phyloP scores from a whole-genome alignment of 2,329 filamentous ascomycete genomes.

The Neopestalotiopsis rosae region DNA sequence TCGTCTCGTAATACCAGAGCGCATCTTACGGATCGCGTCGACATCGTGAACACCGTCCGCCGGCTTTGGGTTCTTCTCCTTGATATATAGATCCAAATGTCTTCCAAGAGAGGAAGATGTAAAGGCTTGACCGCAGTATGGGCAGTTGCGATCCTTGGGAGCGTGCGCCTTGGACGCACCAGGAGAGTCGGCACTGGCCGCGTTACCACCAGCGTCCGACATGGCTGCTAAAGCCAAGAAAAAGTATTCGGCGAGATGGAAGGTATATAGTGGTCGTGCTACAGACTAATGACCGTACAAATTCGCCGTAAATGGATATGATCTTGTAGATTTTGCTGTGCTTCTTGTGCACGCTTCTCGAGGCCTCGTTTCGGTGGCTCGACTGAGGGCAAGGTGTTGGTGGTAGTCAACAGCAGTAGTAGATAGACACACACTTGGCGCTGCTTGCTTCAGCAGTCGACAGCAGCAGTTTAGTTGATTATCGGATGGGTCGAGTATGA shows the following conservation, averaged over 20 bases:
- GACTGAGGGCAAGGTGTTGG: neutral
- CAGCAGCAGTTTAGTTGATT: neutral
- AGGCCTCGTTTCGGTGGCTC: neutral
- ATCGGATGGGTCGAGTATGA: neutral
- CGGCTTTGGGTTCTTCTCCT: constrained; percentile 88
- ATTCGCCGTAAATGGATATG: neutral
- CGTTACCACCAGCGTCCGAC: constrained; percentile 23
- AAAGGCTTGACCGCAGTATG: constrained; percentile 87
- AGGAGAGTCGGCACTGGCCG: constrained; percentile 35
- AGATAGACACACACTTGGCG: too few species aligned
- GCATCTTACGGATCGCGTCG: constrained; percentile 82
- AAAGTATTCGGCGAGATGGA: neutral
- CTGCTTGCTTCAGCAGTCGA: neutral
- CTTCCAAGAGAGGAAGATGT: constrained; percentile 93
- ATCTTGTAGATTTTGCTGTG: neutral
- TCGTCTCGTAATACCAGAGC: constrained; percentile 84
- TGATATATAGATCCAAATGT: constrained; percentile 93
- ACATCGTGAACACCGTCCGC: constrained; percentile 89
- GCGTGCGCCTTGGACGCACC: constrained; percentile 52
- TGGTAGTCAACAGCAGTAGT: neutral
- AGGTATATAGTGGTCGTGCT: neutral
- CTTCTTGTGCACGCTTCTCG: neutral
- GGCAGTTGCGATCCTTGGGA: constrained; percentile 85
- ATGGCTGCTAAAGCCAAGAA: constrained; percentile 2
- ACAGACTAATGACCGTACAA: neutral